Evolutionary conservation across 371 early-diverging fungal species (phyloP), one percentile per base, ranked within the genome.

Genomic region (Mortierella polycephala): DNA sequence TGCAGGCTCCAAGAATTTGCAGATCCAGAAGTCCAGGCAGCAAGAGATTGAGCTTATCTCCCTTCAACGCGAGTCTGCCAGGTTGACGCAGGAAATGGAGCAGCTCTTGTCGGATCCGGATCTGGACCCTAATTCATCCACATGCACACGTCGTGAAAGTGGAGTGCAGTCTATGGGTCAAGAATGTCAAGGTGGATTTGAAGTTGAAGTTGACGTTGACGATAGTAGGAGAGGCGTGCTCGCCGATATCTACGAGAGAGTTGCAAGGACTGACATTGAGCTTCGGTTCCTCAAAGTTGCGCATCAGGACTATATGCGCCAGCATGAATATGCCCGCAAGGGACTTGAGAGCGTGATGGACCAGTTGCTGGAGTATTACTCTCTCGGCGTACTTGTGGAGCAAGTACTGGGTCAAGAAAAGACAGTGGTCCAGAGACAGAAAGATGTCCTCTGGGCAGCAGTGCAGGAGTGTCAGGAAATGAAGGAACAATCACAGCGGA

Each of bases 41-140:
- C 77, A 76, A 18, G 77, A 76, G 53, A 63, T 76, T 23, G 77
- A 76, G 23, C 49, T 76, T 51, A 71, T 76, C 51, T 67, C 77
- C 8, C 64, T 71, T 12, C 77, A 76, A 21, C 67, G 77, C 1
- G 77, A 76, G 18, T 63, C 66, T 0, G 45, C 67, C 1, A 56
- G 77, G 12, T 30, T 76, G 40, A 60, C n/a, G 53, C 64, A 67
- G 7, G 77, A 71, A 23, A 71, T 76, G 68, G 77, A 67, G 6
- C 68, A 71, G 40, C 64, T 71, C 18, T 54, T 67, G 30, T 71
- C 71, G 23, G 64, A 76, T 42, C 71, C 77, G 20, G n/a, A n/a
- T n/a, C n/a, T n/a, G n/a, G 21, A 40, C 14, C 53, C 59, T 6
- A 6, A 12, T 7, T 18, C 61, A 7, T 12, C 46, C 9, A 47